phyloP scores from a whole-genome alignment of 176 grass and related monocot genomes.

The Avena insularis region DNA sequence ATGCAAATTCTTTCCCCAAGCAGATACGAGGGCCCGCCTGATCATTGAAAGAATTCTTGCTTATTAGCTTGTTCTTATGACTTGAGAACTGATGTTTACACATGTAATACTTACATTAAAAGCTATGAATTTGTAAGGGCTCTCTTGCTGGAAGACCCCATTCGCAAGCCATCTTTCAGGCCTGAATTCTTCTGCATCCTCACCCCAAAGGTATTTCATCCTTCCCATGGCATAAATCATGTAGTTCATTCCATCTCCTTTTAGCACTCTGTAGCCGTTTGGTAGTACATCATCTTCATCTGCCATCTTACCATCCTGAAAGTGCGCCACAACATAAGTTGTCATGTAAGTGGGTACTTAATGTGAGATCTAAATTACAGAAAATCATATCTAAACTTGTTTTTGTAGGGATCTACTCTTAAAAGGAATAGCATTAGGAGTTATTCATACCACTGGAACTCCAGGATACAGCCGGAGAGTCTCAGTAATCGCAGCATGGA shows the following conservation, averaged over 20 bases:
- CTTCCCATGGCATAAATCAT: slow-evolving; percentile 68
- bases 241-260: slow-evolving; percentile 25
- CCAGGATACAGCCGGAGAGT: slow-evolving; percentile 75
- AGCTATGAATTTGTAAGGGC: slow-evolving; percentile 73
- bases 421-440: neutral
- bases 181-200: slow-evolving; percentile 57
- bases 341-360: neutral
- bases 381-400: neutral
- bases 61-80: neutral
- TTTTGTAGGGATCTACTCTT: slow-evolving; percentile 21
- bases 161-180: slow-evolving; percentile 68
- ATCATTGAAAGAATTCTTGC: neutral
- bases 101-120: slow-evolving; percentile 50
- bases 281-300: slow-evolving; percentile 24
- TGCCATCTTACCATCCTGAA: slow-evolving; percentile 24
- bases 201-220: slow-evolving; percentile 74
- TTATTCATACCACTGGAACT: slow-evolving; percentile 56
- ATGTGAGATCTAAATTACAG: neutral
- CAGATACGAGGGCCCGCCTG: slow-evolving; percentile 72
- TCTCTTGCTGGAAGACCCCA: slow-evolving; percentile 53
- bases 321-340: neutral
- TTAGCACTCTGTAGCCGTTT: neutral
- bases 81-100: neutral
- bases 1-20: slow-evolving; percentile 72
- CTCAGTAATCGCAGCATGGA: slow-evolving; percentile 56